A percentile compares a stretch with the other conserved stretches of the same genome.
phyloP scores from a whole-genome alignment of 202 grass and related monocot species.

The Brachypodium distachyon region DNA sequence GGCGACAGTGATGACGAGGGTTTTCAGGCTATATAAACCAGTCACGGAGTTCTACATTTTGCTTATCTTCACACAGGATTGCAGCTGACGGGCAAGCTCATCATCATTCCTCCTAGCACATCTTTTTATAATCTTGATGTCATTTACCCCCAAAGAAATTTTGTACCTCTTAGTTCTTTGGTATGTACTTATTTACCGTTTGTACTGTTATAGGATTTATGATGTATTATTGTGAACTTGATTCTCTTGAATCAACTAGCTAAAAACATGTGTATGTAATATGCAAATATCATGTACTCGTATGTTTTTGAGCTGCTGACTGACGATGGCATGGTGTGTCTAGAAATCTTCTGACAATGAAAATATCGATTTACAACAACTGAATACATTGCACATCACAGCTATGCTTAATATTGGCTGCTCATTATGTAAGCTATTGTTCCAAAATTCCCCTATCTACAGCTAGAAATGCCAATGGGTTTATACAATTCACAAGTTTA shows the following conservation, averaged over 20 bases:
- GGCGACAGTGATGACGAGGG: conserved; percentile 57
- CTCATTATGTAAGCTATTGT: background rate
- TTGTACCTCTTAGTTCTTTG: background rate
- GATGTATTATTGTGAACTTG: background rate
- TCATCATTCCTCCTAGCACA: background rate
- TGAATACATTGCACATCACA: background rate
- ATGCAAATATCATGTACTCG: background rate
- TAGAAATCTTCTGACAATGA: background rate
- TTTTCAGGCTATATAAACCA: conserved; percentile 7
- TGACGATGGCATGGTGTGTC: background rate
- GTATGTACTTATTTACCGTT: background rate
- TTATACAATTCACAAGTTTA: conserved; percentile 2
- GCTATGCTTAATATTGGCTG: background rate
- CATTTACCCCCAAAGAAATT: background rate
- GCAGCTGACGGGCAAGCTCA: background rate
- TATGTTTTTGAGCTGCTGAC: background rate
- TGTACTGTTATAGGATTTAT: background rate
- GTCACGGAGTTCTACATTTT: background rate
- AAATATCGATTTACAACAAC: conserved; percentile 32
- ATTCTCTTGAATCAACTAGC: background rate
- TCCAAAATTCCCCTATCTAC: conserved; percentile 32
- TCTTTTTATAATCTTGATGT: background rate
- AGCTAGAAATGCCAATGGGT: background rate
- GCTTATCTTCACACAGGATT: background rate
- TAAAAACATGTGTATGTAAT: background rate